Percentiles rank a stretch among this genome's conserved stretches.
Conservation (phyloP, 169 alveolate genomes). For the Plasmodium inui region DNA sequence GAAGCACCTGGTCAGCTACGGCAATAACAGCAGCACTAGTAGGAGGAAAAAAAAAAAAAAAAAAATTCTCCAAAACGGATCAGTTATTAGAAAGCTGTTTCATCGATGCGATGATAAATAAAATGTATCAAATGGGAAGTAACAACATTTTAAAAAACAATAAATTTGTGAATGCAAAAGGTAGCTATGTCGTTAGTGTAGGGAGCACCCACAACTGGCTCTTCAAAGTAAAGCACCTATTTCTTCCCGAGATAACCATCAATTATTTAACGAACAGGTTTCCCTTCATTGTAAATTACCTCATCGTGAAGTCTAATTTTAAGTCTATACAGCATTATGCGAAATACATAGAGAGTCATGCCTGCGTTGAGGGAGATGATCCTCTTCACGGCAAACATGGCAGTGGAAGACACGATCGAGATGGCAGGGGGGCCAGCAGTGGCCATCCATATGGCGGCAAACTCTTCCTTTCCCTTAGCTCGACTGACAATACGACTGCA, state of each 20-base stretch:
- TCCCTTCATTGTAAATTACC: constrained; percentile 30
- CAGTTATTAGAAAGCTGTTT: constrained; percentile 10
- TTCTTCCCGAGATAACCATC: constrained; percentile 37
- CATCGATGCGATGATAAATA: constrained; percentile 21
- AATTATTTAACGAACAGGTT: constrained; percentile 27
- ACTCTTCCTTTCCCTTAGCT: neutral
- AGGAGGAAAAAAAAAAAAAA: constrained; percentile 31
- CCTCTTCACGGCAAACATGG: neutral
- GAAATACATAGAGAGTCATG: constrained; percentile 17
- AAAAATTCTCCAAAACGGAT: neutral
- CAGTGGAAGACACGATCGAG: neutral
- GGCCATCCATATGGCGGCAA: neutral
- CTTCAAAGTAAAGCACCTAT: constrained; percentile 47
- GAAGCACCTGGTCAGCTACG: neutral
- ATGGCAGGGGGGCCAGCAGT: neutral
- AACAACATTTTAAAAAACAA: constrained; percentile 30
- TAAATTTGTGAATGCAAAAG: constrained; percentile 54
- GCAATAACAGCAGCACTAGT: neutral
- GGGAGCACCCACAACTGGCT: constrained; percentile 48
- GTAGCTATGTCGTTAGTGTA: constrained; percentile 28
- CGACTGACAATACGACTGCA: neutral
- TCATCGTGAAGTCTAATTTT: constrained; percentile 26
- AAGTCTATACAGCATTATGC: constrained; percentile 25
- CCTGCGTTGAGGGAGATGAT: neutral
- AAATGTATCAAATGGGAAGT: constrained; percentile 22